Evolutionary conservation across 1,284 basidiomycete genomes (phyloP), one percentile per base, ranked within the genome.

Genomic region (Naganishia sp.): DNA sequence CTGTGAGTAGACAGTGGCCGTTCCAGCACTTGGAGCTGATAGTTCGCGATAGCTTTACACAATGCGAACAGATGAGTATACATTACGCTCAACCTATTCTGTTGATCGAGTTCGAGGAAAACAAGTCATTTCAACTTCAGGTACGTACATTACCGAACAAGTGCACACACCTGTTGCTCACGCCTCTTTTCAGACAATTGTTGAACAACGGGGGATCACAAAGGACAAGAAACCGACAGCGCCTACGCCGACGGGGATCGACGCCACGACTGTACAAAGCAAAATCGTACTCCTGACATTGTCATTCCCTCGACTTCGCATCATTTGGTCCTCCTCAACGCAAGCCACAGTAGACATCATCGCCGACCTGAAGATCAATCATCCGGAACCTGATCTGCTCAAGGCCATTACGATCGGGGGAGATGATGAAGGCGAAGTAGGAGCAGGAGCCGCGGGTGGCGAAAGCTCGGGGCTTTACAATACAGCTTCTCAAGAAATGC

Each of bases 81-180:
- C 90, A 98, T 76, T 99, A 98, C 81, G 94, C 94, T 79, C 88
- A 90, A 50, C 94, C 94, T 0, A 86, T 99, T 63, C 81, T 99
- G 17, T 83, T 99, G n/a, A 97, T 99, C 73, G 95, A 99, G 75
- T 99, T 99, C 72, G 95, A 98, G 73, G 92, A 98, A 78, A 90
- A 96, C 78, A 96, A 95, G 74, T 87, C 92, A 0, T 99, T 98
- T 77, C 90, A 92, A 0, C 83, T 97, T 15, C 87, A 92, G 77
- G 92, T 91, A 73, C 67, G 84, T 77, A 15, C 62, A 47, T 39
- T 35, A 3, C 11, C 13, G 15, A 25, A 2, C 3, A 46, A 45
- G 13, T 17, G 21, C n/a, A 6, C 7, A n/a, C 11, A 25, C 23
- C 51, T 10, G 58, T n/a, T 18, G 3, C 18, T 31, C 28, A 6